Base-by-base conservation (phyloP, 371 early-diverging fungal genomes). In the Neoconidiobolus thromboides region DNA sequence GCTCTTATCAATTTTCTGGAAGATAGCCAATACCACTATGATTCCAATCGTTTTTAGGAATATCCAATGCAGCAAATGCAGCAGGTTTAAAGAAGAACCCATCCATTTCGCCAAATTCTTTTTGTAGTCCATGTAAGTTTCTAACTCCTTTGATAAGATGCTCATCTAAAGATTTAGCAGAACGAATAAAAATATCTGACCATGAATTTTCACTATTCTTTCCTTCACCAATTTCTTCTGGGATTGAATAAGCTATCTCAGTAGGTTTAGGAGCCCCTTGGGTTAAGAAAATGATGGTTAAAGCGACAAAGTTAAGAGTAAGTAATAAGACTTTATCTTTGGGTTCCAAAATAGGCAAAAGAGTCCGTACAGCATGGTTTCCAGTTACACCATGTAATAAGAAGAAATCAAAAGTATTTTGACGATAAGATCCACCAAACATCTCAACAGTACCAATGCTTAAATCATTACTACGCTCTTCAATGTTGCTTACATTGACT, bases 301-400 rank as follows among this genome's bases (percentile, higher is more conserved):
- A 38, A 7, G 58, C 48, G 9, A 58, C 12, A 10, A 43, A 58
- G 36, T 58, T 58, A 38, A 58, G 10, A 0, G 15, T 46, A 4
- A 61, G 26, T 7, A 61, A 48, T 43, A 41, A 43, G 26, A 61
- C 39, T 47, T 53, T 9, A 3, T 52, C 43, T 9, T 61, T 26
- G 38, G 42, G 2, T 3, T 43, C 10, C 26, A 61, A 26, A 36
- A 41, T 41, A 10, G 3, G 5, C 10, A 53, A 53, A n/a, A 61
- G 53, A 9, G 37, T 39, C 6, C 54, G 41, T 36, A 53, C 46
- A 1, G 43, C 52, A 14, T 61, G 61, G 38, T 46, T 53, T 40
- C 53, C 52, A 53, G 61, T 61, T 9, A 61, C 53, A 1, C 10
- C 40, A 53, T 61, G 61, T 2, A 61, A 6, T 43, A 61, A 46